phyloP scores from a whole-genome alignment of 2,329 filamentous ascomycete genomes.

The Saccharata proteae region DNA sequence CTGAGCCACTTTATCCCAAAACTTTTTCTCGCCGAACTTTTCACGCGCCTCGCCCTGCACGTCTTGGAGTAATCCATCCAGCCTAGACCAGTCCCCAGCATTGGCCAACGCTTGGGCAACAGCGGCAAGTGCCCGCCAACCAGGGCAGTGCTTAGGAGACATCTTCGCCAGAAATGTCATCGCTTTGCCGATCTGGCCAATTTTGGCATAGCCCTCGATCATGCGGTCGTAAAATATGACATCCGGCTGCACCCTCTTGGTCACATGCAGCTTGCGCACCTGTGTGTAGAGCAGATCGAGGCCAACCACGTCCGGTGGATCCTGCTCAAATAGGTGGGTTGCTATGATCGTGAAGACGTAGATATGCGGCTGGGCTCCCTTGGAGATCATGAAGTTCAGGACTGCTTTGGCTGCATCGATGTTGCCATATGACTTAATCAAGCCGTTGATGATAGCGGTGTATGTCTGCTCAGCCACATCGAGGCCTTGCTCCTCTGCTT shows the following conservation, averaged over 20 bases:
- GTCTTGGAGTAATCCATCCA: slow-evolving; percentile 2
- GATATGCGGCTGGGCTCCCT: slow-evolving; percentile 48
- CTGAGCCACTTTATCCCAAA: too few relatives aligned
- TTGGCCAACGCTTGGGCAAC: slow-evolving; percentile 27
- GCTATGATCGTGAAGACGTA: slow-evolving; percentile 67
- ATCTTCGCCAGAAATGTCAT: slow-evolving; percentile 30
- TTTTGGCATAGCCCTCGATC: slow-evolving; percentile 52
- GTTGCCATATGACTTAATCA: slow-evolving; percentile 40
- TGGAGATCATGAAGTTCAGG: slow-evolving; percentile 47
- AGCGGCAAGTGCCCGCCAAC: slow-evolving; percentile 28
- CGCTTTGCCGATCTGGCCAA: slow-evolving; percentile 37
- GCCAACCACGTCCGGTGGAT: slow-evolving; percentile 46
- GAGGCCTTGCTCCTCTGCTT: slow-evolving; percentile 43
- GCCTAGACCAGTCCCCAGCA: slow-evolving; percentile 17
- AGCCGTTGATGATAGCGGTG: slow-evolving; percentile 55
- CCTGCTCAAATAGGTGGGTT: slow-evolving; percentile 50
- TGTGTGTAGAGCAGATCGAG: slow-evolving; percentile 47
- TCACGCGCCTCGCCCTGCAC: slow-evolving; percentile 2
- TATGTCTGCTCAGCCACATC: slow-evolving; percentile 52
- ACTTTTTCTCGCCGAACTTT: too few relatives aligned
- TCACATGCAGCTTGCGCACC: too few relatives aligned
- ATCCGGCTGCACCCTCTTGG: slow-evolving; percentile 30
- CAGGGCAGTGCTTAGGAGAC: slow-evolving; percentile 26
- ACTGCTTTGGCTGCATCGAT: slow-evolving; percentile 45
- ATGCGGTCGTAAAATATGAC: slow-evolving; percentile 57